Base-by-base conservation (phyloP, 225 moss, liverwort and hornwort species). In the Takakia lepidozioides region DNA sequence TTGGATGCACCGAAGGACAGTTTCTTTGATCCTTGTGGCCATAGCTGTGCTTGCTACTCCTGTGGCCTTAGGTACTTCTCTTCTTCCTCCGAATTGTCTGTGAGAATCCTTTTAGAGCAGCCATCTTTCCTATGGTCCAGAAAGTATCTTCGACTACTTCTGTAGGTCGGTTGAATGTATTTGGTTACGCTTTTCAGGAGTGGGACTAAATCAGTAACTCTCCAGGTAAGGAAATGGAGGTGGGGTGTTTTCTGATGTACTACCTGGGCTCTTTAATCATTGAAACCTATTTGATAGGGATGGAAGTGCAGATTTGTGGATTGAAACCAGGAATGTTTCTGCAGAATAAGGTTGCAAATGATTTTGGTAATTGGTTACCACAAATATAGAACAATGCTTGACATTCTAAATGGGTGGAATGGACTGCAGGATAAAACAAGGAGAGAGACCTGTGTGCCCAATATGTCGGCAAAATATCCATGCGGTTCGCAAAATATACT, bases 11-110 rank as follows among this genome's bases (percentile, higher is more conserved):
- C 66, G 27, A 79, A 79, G 49, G 69, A 79, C 57, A 69, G 73
- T 60, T 79, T 79, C 57, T 79, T 79, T 37, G 78, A 79, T 62
- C 78, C 73, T 63, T 79, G 78, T 29, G 78, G 78, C n/a, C 78
- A 79, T 63, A 56, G 66, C 26, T 79, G 73, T 46, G 59, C 73
- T 54, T 79, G 78, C 43, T 64, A 60, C 32, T 5, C 5, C 40
- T 79, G 78, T 57, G 73, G 78, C 49, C 49, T 25, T 19, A 70
- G 73, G 78, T 79, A 46, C 25, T 56, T 49, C 5, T 21, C 20
- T 34, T 43, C 20, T 45, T 20, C 18, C 10, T 45, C n/a, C n/a
- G n/a, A n/a, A n/a, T n/a, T n/a, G n/a, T n/a, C n/a, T n/a, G n/a
- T n/a, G n/a, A n/a, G n/a, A n/a, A n/a, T n/a, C n/a, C n/a, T n/a